Percentiles rank a stretch among this genome's conserved stretches.
phyloP scores from a whole-genome alignment of 2,329 filamentous ascomycete species.

The Aschersonia sp. region DNA sequence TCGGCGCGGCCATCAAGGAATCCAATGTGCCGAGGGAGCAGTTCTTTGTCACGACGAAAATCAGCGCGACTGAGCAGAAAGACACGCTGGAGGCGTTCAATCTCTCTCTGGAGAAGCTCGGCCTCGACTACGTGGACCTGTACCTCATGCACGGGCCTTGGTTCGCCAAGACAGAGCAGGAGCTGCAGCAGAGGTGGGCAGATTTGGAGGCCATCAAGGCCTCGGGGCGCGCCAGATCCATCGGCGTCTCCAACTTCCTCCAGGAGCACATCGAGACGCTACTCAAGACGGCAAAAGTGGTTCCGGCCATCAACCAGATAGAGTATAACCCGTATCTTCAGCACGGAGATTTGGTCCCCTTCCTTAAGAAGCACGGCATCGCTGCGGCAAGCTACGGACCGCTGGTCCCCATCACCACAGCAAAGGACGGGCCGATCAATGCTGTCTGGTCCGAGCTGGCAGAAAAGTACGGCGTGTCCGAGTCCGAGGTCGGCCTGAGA shows the following conservation, averaged over 20 bases:
- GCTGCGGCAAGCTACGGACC: slow-evolving; percentile 40
- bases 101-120: slow-evolving; percentile 48
- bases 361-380: slow-evolving; percentile 42
- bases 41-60: slow-evolving; percentile 55
- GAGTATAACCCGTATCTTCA: slow-evolving; percentile 68
- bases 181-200: slow-evolving; percentile 45
- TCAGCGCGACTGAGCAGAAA: slow-evolving; percentile 23
- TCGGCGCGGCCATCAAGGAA: slow-evolving; percentile 56
- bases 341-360: slow-evolving; percentile 43
- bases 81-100: slow-evolving; percentile 34
- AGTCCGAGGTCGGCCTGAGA: slow-evolving; percentile 40
- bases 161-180: slow-evolving; percentile 30
- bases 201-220: slow-evolving; percentile 51
- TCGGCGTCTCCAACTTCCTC: slow-evolving; percentile 67
- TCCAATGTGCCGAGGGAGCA: slow-evolving; percentile 48
- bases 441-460: slow-evolving; percentile 33
- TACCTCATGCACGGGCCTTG: slow-evolving; percentile 50
- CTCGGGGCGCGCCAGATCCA: slow-evolving; percentile 49
- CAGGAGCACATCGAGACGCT: slow-evolving; percentile 39
- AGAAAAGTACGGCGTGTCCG: slow-evolving; percentile 41
- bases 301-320: slow-evolving; percentile 65
- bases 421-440: slow-evolving; percentile 38
- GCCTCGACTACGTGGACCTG: slow-evolving; percentile 56
- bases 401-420: slow-evolving; percentile 33
- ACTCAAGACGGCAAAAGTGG: slow-evolving; percentile 42